Conservation (phyloP, 1,284 basidiomycete genomes). For the Ustilago cynodontis region DNA sequence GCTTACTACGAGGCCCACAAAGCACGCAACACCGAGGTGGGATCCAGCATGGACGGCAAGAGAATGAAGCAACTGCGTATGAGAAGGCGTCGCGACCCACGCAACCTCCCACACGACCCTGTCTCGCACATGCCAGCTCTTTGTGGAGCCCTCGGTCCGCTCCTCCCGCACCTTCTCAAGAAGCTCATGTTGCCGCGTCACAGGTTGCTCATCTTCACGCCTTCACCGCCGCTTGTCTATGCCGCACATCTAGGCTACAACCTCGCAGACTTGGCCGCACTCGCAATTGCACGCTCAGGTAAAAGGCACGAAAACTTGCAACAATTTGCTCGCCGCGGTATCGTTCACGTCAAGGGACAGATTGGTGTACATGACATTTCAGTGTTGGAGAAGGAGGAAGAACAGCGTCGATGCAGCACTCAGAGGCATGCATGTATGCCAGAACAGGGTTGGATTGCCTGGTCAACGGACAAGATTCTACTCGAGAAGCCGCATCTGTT, state of each 20-base stretch:
- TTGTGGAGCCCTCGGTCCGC: slow-evolving; percentile 53
- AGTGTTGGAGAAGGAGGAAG: slow-evolving; percentile 41
- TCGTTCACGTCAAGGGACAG: slow-evolving; percentile 47
- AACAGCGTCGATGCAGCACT: slow-evolving; percentile 7
- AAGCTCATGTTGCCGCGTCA: slow-evolving; percentile 49
- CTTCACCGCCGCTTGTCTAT: slow-evolving; percentile 42
- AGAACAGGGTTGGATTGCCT: slow-evolving; percentile 57
- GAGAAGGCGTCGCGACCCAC: slow-evolving; percentile 39
- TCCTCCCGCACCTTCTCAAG: slow-evolving; percentile 59
- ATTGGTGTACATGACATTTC: slow-evolving; percentile 61
- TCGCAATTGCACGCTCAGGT: slow-evolving; percentile 25
- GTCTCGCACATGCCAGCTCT: slow-evolving; percentile 57
- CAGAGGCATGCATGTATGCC: not conserved
- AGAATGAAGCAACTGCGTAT: slow-evolving; percentile 48
- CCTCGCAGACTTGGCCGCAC: slow-evolving; percentile 47
- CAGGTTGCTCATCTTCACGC: slow-evolving; percentile 56
- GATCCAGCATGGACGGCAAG: slow-evolving; percentile 20
- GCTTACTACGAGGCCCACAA: slow-evolving; percentile 37
- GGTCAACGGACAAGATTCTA: slow-evolving; percentile 61
- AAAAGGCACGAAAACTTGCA: slow-evolving; percentile 36
- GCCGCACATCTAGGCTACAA: slow-evolving; percentile 53
- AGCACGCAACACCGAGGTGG: not conserved
- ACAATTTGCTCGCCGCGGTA: slow-evolving; percentile 18
- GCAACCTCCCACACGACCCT: slow-evolving; percentile 41
- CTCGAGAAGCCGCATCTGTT: slow-evolving; percentile 59